Conservation (phyloP, 169 alveolate species). For the Plasmodium gallinaceum region DNA sequence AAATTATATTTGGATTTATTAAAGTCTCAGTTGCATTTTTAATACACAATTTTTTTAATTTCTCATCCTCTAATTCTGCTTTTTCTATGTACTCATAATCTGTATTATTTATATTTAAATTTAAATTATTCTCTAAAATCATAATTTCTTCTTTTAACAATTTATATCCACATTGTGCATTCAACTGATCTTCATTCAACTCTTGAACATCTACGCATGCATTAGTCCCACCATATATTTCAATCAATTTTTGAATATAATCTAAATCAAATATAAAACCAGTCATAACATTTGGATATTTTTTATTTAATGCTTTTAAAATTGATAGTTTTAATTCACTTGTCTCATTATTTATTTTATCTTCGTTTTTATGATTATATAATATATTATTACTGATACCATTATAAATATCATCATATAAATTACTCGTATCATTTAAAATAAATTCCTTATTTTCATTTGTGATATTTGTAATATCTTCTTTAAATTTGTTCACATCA, state of each 20-base stretch:
- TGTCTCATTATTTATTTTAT: not conserved
- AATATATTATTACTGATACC: no score
- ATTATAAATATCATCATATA: no score
- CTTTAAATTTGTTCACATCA: no score
- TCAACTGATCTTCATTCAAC: conserved; percentile 58
- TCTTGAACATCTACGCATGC: conserved; percentile 58
- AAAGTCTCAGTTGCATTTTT: conserved; percentile 20
- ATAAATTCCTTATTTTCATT: not conserved
- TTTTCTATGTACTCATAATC: conserved; percentile 52
- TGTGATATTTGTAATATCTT: no score
- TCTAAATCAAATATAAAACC: conserved; percentile 61
- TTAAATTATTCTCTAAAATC: conserved; percentile 28
- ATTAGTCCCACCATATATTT: conserved; percentile 59
- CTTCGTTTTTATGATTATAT: not conserved
- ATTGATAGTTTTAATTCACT: not conserved
- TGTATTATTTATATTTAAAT: conserved; percentile 30
- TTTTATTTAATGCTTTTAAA: conserved; percentile 23
- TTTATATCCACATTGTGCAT: conserved; percentile 61
- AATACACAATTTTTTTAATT: conserved; percentile 19
- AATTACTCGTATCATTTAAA: not conserved
- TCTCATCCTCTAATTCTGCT: conserved; percentile 34
- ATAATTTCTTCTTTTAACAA: conserved; percentile 48
- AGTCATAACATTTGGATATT: conserved; percentile 48
- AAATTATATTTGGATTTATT: conserved; percentile 38
- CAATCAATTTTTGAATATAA: conserved; percentile 50